Conservation (phyloP, 2,329 filamentous ascomycete species). For the Trichophaea hybrida region DNA sequence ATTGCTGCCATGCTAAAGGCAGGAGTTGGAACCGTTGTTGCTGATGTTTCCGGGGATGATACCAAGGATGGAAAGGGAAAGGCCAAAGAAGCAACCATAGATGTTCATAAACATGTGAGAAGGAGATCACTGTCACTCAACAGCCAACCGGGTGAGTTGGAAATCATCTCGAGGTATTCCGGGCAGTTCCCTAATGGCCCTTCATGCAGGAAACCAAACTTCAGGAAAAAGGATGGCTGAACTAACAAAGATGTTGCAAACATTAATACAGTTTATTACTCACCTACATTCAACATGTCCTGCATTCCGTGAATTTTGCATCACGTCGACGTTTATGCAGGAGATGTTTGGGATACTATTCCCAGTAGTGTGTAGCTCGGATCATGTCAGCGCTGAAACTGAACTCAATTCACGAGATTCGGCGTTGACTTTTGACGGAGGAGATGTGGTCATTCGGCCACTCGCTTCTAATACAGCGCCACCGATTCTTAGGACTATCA, state of each 20-base stretch:
- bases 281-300: slow-evolving; percentile 63
- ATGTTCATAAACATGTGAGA: slow-evolving; percentile 1
- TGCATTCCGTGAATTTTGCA: slow-evolving; percentile 68
- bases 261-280: slow-evolving; percentile 62
- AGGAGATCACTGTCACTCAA: slow-evolving; percentile 8
- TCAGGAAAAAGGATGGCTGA: slow-evolving; percentile 35
- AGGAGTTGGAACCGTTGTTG: slow-evolving; percentile 49
- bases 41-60: slow-evolving; percentile 10
- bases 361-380: slow-evolving; percentile 73
- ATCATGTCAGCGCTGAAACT: slow-evolving; percentile 66
- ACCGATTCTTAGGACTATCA: slow-evolving; percentile 59
- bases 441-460: slow-evolving; percentile 69
- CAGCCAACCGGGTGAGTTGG: slow-evolving; percentile 5
- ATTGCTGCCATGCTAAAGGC: slow-evolving; percentile 78
- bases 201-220: slow-evolving; percentile 22
- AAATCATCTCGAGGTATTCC: slow-evolving; percentile 1
- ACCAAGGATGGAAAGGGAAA: slow-evolving; percentile 8
- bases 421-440: slow-evolving; percentile 68
- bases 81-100: slow-evolving; percentile 7
- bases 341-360: slow-evolving; percentile 68
- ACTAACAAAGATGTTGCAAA: slow-evolving; percentile 54
- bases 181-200: slow-evolving; percentile 24
- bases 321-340: slow-evolving; percentile 66
- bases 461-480: slow-evolving; percentile 39
- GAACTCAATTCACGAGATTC: slow-evolving; percentile 77